These are phyloP conservation scores for Cryptosporidium sp. DNA, from an alignment of 169 alveolate species.

Conservation along the genomic window DNA sequence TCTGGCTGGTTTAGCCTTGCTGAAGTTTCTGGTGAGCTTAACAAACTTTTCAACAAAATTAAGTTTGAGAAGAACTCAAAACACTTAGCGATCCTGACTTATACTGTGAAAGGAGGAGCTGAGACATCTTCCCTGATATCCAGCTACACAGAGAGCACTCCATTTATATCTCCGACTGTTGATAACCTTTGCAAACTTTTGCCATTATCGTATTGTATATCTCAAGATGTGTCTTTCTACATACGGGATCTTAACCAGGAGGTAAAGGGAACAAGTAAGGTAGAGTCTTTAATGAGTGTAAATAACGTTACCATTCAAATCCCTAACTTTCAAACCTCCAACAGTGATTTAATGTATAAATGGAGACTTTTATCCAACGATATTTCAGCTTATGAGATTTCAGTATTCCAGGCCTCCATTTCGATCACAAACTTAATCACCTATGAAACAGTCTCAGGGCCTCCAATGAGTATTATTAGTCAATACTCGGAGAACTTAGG, in stretches of 20 bases:
- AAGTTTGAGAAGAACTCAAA: background rate
- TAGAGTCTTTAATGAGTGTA: background rate
- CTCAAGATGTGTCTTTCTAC: conserved; percentile 3
- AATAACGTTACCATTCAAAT: conserved; percentile 23
- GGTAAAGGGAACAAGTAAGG: background rate
- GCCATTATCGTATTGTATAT: conserved; percentile 38
- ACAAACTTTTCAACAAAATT: conserved; percentile 25
- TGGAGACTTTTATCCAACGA: conserved; percentile 28
- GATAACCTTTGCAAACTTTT: conserved; percentile 11
- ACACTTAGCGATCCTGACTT: background rate
- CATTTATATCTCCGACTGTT: background rate
- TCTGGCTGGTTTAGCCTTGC: conserved; percentile 2
- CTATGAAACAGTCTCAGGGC: conserved; percentile 34
- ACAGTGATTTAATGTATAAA: conserved; percentile 7
- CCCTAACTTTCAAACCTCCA: background rate
- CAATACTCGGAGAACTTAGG: conserved; percentile 46
- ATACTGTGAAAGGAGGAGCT: background rate
- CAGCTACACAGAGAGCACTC: conserved; percentile 26
- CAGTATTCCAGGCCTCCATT: conserved; percentile 44
- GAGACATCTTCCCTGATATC: background rate
- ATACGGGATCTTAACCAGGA: background rate
- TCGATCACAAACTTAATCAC: background rate
- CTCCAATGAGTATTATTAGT: conserved; percentile 44
- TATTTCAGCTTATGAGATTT: conserved; percentile 30
- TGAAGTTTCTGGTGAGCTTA: background rate